Conservation (phyloP, 805 yeast species). For the Starmerella geochares region DNA sequence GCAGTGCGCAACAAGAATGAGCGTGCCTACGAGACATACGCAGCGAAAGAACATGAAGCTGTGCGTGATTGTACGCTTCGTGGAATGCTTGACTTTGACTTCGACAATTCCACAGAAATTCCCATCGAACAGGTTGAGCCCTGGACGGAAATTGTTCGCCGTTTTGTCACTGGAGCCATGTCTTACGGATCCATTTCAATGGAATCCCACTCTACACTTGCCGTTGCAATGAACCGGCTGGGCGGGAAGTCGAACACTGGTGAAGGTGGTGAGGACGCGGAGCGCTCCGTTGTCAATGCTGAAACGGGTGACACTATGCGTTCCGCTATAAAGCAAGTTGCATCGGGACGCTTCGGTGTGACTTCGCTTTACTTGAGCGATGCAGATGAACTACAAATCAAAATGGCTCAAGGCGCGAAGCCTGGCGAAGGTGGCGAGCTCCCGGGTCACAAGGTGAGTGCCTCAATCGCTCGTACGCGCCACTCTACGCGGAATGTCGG, state of each 20-base stretch:
- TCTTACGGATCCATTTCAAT: conserved; percentile 96
- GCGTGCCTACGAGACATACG: conserved; percentile 79
- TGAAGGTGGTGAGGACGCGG: conserved; percentile 98
- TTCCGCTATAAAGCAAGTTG: conserved; percentile 96
- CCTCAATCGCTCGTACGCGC: conserved; percentile 82
- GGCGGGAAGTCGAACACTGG: conserved; percentile 98
- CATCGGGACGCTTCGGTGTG: conserved; percentile 97
- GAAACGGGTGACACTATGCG: conserved; percentile 95
- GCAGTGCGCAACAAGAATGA: conserved; percentile 97
- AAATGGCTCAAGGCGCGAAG: conserved; percentile 99
- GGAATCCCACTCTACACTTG: conserved; percentile 96
- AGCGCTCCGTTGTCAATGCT: conserved; percentile 58
- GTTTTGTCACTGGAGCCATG: conserved; percentile 99
- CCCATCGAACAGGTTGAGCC: conserved; percentile 98
- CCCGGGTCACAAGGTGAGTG: conserved; percentile 87
- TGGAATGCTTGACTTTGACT: conserved; percentile 88
- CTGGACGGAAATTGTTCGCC: conserved; percentile 96
- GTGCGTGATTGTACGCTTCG: conserved; percentile 86
- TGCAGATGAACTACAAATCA: conserved; percentile 94
- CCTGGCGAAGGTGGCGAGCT: conserved; percentile 99
- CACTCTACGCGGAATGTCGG: conserved; percentile 97
- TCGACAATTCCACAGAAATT: conserved; percentile 55
- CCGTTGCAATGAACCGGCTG: conserved; percentile 95
- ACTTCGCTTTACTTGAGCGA: conserved; percentile 89
- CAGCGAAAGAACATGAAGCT: conserved; percentile 83